Conservation (phyloP, 768 basidiomycete species). For the Rhizopogon rudus region DNA sequence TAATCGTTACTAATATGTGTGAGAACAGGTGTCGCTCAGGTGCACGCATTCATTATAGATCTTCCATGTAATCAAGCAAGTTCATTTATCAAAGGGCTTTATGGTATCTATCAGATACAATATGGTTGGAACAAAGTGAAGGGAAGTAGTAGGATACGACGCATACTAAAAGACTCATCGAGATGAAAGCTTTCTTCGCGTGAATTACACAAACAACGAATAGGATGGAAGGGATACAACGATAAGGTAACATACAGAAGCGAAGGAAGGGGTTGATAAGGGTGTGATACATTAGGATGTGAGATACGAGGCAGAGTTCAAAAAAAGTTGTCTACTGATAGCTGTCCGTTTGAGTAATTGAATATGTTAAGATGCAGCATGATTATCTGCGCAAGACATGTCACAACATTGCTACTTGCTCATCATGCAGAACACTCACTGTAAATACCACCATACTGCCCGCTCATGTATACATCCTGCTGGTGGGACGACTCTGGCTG, state of each 20-base stretch:
- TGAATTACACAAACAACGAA: not conserved
- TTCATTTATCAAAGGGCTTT: not conserved
- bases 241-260: not conserved
- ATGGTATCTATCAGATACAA: not conserved
- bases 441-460: constrained; percentile 22
- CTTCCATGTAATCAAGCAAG: no score
- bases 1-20: no score
- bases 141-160: not conserved
- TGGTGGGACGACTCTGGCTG: constrained; percentile 8
- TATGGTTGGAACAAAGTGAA: not conserved
- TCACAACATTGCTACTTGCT: not conserved
- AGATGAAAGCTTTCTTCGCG: not conserved
- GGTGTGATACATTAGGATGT: not conserved
- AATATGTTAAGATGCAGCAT: constrained; percentile 2
- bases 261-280: not conserved
- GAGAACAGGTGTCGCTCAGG: no score
- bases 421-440: constrained; percentile 15
- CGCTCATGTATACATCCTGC: constrained; percentile 20
- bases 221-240: not conserved
- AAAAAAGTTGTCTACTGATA: not conserved
- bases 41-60: no score
- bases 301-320: not conserved
- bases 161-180: not conserved
- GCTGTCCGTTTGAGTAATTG: not conserved
- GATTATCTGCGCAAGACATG: not conserved